A percentile compares a stretch with the other conserved stretches of the same genome.
phyloP scores from a whole-genome alignment of 495 filamentous ascomycete species.

The Lasiosphaeria miniovina region DNA sequence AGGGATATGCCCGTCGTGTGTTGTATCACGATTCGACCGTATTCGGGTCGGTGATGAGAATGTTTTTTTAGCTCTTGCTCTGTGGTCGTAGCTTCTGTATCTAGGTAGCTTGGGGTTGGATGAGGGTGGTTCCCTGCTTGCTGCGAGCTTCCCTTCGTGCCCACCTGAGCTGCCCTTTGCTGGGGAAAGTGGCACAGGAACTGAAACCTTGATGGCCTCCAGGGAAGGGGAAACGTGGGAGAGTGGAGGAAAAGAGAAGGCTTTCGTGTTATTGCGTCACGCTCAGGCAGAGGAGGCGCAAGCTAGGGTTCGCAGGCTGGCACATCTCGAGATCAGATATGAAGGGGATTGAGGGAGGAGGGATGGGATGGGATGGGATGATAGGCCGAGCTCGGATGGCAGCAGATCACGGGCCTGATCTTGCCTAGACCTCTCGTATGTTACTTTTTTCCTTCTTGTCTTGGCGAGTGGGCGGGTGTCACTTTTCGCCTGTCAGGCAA shows the following conservation, averaged over 20 bases:
- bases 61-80: too few species aligned
- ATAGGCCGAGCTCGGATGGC: slow-evolving; percentile 25
- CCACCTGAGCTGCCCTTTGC: too few species aligned
- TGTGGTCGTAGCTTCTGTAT: too few species aligned
- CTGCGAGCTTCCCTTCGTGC: too few species aligned
- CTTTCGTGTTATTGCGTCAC: slow-evolving; percentile 17
- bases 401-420: slow-evolving; percentile 2
- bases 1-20: too few species aligned
- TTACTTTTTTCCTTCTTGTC: slow-evolving; percentile 24
- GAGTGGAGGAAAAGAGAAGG: slow-evolving; percentile 4
- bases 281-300: not conserved
- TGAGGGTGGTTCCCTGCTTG: too few species aligned
- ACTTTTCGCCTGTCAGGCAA: not conserved
- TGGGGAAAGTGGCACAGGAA: too few species aligned
- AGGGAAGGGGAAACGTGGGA: too few species aligned
- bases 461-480: slow-evolving; percentile 24
- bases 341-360: slow-evolving; percentile 10
- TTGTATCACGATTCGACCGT: too few species aligned
- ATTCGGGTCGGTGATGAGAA: too few species aligned
- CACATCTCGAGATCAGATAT: slow-evolving; percentile 7
- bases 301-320: slow-evolving; percentile 10
- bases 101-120: too few species aligned
- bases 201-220: too few species aligned
- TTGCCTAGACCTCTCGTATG: slow-evolving; percentile 11
- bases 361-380: slow-evolving; percentile 3